phyloP scores from a whole-genome alignment of 805 yeast genomes.

The Zygosaccharomyces pseudorouxii region DNA sequence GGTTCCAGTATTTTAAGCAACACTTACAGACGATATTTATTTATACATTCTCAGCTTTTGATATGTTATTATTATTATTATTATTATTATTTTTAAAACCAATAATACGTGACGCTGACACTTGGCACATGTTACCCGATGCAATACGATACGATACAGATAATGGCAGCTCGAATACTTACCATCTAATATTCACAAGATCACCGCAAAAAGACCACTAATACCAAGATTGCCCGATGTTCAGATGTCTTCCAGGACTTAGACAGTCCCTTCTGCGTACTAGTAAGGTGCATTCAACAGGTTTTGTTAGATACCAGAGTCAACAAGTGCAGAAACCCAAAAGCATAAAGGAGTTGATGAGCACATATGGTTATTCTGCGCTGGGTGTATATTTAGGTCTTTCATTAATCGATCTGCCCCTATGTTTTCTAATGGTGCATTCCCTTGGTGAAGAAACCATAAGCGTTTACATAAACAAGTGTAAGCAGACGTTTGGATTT shows the following conservation, averaged over 20 bases:
- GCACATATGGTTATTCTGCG: constrained; percentile 89
- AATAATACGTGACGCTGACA: not conserved
- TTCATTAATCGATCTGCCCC: constrained; percentile 73
- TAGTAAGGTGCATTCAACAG: constrained; percentile 1
- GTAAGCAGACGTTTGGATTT: constrained; percentile 59
- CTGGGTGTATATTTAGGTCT: constrained; percentile 76
- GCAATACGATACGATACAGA: not conserved
- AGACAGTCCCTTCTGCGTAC: constrained; percentile 4
- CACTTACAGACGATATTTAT: not conserved
- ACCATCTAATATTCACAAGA: not conserved
- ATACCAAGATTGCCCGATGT: not conserved
- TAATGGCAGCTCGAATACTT: not conserved
- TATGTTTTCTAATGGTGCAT: constrained; percentile 79
- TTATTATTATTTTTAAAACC: not conserved
- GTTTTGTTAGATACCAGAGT: constrained; percentile 9
- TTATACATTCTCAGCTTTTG: not conserved
- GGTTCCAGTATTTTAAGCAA: not conserved
- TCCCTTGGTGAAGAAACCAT: constrained; percentile 82
- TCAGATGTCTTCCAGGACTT: constrained; percentile 1
- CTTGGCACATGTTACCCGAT: constrained; percentile 1
- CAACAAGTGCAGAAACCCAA: constrained; percentile 19
- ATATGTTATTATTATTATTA: not conserved
- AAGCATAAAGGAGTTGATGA: constrained; percentile 56
- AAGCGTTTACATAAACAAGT: constrained; percentile 56
- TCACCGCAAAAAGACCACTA: not conserved